Conservation (phyloP, 2,329 filamentous ascomycete species). For the Claviceps africana region DNA sequence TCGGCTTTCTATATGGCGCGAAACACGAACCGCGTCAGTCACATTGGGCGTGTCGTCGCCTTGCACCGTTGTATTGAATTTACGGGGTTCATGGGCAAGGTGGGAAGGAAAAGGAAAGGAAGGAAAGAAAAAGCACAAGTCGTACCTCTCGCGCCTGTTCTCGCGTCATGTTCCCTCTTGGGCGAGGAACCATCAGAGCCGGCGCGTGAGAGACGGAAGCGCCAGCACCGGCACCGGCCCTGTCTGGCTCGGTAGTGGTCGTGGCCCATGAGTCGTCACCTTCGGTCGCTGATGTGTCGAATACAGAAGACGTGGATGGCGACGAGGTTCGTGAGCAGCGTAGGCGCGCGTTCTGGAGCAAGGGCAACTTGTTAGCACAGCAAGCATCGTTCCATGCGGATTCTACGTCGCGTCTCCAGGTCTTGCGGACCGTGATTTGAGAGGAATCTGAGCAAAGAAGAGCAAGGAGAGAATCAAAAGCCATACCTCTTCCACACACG, state of each 20-base stretch:
- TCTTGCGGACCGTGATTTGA: not conserved
- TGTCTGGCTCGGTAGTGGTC: slow-evolving; percentile 34
- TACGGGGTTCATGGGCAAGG: not conserved
- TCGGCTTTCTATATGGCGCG: slow-evolving; percentile 39
- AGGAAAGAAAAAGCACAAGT: not conserved
- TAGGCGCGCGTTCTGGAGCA: slow-evolving; percentile 2
- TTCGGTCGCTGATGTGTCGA: slow-evolving; percentile 34
- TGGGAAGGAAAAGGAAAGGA: not conserved
- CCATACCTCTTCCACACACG: slow-evolving; percentile 21
- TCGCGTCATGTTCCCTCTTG: slow-evolving; percentile 25
- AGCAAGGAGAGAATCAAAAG: not conserved
- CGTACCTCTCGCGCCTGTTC: slow-evolving; percentile 39
- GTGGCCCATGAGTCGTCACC: slow-evolving; percentile 36
- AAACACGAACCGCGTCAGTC: slow-evolving; percentile 1
- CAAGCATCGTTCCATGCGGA: not conserved
- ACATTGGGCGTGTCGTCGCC: not conserved
- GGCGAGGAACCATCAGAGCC: slow-evolving; percentile 1
- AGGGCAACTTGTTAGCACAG: slow-evolving; percentile 5
- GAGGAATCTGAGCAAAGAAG: not conserved
- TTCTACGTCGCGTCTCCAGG: not conserved
- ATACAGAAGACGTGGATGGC: slow-evolving; percentile 33
- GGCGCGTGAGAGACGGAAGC: slow-evolving; percentile 3
- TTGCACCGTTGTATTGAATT: not conserved
- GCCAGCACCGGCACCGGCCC: slow-evolving; percentile 5
- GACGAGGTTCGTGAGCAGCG: slow-evolving; percentile 18